These are phyloP conservation scores for Fusarium chuoi DNA, from an alignment of 2,329 filamentous ascomycete species.

Conservation along the genomic window DNA sequence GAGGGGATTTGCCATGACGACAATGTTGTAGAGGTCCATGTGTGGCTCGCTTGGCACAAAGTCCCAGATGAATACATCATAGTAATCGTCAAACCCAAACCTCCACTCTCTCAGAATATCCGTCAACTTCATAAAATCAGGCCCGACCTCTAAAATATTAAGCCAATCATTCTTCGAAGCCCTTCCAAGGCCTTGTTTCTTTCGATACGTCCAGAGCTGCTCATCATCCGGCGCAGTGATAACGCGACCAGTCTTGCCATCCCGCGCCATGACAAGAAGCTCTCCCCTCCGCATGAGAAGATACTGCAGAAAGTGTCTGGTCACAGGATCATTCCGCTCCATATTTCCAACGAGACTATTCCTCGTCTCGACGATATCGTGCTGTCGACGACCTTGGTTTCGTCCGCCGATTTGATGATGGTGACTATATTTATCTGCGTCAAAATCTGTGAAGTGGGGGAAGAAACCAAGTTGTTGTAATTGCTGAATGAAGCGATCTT, in stretches of 20 bases:
- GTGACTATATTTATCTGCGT: conserved; percentile 29
- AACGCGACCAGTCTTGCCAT: conserved; percentile 45
- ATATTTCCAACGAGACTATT: conserved; percentile 45
- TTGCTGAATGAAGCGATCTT: conserved; percentile 37
- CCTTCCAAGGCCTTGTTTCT: conserved; percentile 40
- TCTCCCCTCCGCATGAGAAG: conserved; percentile 42
- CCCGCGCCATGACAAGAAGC: conserved; percentile 42
- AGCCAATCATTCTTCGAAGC: conserved; percentile 44
- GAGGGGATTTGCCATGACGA: conserved; percentile 20
- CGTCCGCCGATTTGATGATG: conserved; percentile 35
- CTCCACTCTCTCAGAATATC: conserved; percentile 42
- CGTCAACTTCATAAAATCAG: conserved; percentile 39
- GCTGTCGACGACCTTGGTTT: conserved; percentile 34
- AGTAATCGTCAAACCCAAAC: conserved; percentile 44
- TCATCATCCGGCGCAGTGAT: conserved; percentile 42
- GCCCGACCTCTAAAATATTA: conserved; percentile 38
- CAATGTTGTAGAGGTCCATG: conserved; percentile 31
- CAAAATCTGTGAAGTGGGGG: conserved; percentile 44
- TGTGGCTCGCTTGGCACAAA: conserved; percentile 35
- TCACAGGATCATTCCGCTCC: conserved; percentile 45
- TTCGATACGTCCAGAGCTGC: conserved; percentile 43
- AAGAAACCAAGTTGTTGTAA: conserved; percentile 44
- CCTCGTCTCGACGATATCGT: conserved; percentile 43
- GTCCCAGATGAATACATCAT: conserved; percentile 46
- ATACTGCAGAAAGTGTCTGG: conserved; percentile 45